phyloP scores from a whole-genome alignment of 768 basidiomycete species.

The Candolleomyces efflorescens region DNA sequence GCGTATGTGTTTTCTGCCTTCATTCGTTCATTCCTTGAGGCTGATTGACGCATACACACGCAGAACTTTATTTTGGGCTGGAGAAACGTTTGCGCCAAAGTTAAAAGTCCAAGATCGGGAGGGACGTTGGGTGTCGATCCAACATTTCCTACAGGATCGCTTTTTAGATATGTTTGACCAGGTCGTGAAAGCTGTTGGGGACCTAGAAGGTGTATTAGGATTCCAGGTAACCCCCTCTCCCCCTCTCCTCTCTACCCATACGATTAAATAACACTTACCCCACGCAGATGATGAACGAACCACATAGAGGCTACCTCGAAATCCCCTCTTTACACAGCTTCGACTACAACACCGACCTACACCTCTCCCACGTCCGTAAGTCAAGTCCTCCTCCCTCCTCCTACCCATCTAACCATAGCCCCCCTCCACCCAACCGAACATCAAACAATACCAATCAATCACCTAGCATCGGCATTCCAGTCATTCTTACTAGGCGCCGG shows the following conservation, averaged over 20 bases:
- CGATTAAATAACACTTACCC: not conserved
- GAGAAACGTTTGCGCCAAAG: slow-evolving; percentile 81
- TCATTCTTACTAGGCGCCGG: slow-evolving; percentile 94
- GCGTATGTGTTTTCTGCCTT: slow-evolving; percentile 45
- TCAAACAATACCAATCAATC: no score
- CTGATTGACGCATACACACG: not conserved
- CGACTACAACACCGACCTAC: slow-evolving; percentile 94
- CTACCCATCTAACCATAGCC: no score
- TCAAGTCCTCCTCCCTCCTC: not conserved
- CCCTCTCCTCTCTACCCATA: not conserved
- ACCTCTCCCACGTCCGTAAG: slow-evolving; percentile 74
- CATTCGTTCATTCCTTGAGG: not conserved
- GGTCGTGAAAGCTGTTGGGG: slow-evolving; percentile 64
- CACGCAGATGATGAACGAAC: slow-evolving; percentile 85
- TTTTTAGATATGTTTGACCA: slow-evolving; percentile 76
- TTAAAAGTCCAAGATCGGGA: slow-evolving; percentile 45
- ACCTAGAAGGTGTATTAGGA: slow-evolving; percentile 77
- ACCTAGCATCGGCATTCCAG: slow-evolving; percentile 72
- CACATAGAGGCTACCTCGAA: slow-evolving; percentile 88
- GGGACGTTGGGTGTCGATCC: slow-evolving; percentile 58
- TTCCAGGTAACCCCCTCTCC: slow-evolving; percentile 72
- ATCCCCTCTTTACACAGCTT: slow-evolving; percentile 78
- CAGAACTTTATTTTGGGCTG: slow-evolving; percentile 93
- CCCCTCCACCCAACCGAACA: no score
- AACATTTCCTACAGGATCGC: slow-evolving; percentile 76